Base-by-base conservation (phyloP, 2,329 filamentous ascomycete genomes). In the Hirsutella minnesotensis region DNA sequence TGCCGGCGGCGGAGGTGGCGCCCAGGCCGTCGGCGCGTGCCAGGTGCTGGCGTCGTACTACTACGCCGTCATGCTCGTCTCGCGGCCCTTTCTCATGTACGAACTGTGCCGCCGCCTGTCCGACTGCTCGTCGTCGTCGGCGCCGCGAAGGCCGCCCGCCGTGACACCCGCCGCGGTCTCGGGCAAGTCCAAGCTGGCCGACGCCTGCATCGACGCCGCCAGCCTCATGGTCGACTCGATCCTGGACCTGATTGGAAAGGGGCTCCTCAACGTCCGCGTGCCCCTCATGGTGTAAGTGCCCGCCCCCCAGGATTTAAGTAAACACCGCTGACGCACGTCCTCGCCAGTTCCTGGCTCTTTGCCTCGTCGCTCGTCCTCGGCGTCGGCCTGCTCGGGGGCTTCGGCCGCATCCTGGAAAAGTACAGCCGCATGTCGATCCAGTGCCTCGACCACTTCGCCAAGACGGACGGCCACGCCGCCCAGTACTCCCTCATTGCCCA, bases 11-110 rank as follows among this genome's bases (percentile, higher is more conserved):
- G 7, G 7, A 27, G 24, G 35, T n/a, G 0, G 39, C 53, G 46
- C 60, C 12, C 58, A 63, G 42, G 54, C 62, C 0, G 63, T 64
- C 8, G 72, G 71, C 1, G 70, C 71, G 0, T 73, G 69, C 22
- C 70, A 73, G 51, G 65, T 73, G 0, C 52, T 76, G 8, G 63
- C 67, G 1, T 69, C 70, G 2, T 76, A 75, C 43, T 74, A 75
- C 52, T 75, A 76, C 45, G 68, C 70, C 1, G 72, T 75, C n/a
- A 75, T 76, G 60, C 61, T 76, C 3, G 70, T 75, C 0, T 72
- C 72, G 0, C 59, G 72, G 1, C 72, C 72, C 0, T 76, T 76
- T 40, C 59, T 76, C 7, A 74, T 75, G 70, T 73, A 72, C 39
- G 72, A 75, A 51, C 57, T 75, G 3, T 68, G 64, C 40, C 62